Evolutionary conservation across 345 rosid genomes (phyloP), one percentile per base, ranked within the genome.

Genomic region (Barbarea vulgaris): DNA sequence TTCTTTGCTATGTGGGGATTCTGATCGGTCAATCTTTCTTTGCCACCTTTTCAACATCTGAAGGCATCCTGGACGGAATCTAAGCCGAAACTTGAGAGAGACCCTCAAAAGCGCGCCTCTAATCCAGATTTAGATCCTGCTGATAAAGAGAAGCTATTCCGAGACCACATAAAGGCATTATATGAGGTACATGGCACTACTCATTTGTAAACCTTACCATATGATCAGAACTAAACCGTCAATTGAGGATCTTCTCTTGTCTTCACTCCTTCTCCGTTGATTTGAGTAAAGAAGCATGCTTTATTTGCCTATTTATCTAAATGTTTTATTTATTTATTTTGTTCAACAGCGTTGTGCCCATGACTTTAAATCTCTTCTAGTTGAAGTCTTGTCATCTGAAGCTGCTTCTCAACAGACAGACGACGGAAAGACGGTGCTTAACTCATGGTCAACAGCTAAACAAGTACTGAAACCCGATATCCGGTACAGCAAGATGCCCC

Each of bases 21-120:
- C 63, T 74, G 62, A 73, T 78, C 0, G 9, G 42, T 51, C 14
- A 71, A 17, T 67, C n/a, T 70, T 57, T 69, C 41, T 22, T 9
- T 30, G 72, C 39, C 74, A 39, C 42, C 57, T 57, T 18, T 60
- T 71, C 44, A 89, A 70, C 42, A 77, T 64, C 72, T 57, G 46
- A 77, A 77, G 99, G 94, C 91, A 83, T 90, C 97, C 25, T 95
- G 99, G 99, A 89, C 93, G 1, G 98, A 93, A 67, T 90, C 97
- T 39, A 95, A 89, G 77, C 81, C 84, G 64, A 89, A 85, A 80
- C 72, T 95, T 79, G 99, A 93, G 67, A 95, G 92, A 83, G 99
- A 95, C 86, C 96, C 99, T 72, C 99, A 92, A 58, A 85, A 90
- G 33, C 98, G 99, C 15, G 88, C 98, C 31, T 70, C 85, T 21